These are phyloP conservation scores for Dichotomopilus funicola DNA, from an alignment of 2,329 filamentous ascomycete genomes.

Conservation along the genomic window DNA sequence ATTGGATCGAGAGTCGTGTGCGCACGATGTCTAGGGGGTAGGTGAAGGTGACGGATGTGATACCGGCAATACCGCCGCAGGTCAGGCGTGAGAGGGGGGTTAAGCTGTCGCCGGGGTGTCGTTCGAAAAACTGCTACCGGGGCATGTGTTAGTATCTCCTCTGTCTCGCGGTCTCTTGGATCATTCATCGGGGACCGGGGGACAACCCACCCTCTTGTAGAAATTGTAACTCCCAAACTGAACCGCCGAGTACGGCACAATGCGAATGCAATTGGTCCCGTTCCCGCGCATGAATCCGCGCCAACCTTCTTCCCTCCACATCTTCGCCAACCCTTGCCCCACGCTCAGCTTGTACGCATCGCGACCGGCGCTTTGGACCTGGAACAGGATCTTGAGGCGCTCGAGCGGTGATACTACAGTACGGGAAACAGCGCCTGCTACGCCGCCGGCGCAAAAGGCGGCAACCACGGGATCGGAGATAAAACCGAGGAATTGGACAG, in stretches of 20 bases:
- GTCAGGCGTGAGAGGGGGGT: slow-evolving; percentile 67
- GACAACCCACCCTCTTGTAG: slow-evolving; percentile 77
- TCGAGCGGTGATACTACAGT: slow-evolving; percentile 96
- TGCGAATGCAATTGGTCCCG: slow-evolving; percentile 96
- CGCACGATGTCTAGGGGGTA: slow-evolving; percentile 98
- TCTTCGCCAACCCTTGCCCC: slow-evolving; percentile 79
- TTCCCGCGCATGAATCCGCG: slow-evolving; percentile 96
- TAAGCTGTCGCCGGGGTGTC: slow-evolving; percentile 66
- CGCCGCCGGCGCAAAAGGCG: slow-evolving; percentile 87
- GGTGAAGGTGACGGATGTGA: slow-evolving; percentile 90
- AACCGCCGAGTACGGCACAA: slow-evolving; percentile 95
- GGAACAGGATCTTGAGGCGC: slow-evolving; percentile 94
- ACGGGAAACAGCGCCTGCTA: slow-evolving; percentile 93
- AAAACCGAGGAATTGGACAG: slow-evolving; percentile 38
- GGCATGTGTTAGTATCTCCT: not conserved
- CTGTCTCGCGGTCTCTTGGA: not conserved
- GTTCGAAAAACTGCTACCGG: slow-evolving; percentile 63
- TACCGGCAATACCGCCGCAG: slow-evolving; percentile 87
- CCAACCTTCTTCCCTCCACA: slow-evolving; percentile 97
- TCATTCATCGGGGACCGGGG: too few species aligned
- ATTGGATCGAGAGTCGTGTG: slow-evolving; percentile 92
- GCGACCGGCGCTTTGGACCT: slow-evolving; percentile 83
- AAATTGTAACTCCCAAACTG: slow-evolving; percentile 98
- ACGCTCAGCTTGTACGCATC: slow-evolving; percentile 93
- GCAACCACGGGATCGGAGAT: slow-evolving; percentile 80